These are phyloP conservation scores for Papiliotrema flavescens DNA, from an alignment of 1,284 basidiomycete species.

Conservation along the genomic window DNA sequence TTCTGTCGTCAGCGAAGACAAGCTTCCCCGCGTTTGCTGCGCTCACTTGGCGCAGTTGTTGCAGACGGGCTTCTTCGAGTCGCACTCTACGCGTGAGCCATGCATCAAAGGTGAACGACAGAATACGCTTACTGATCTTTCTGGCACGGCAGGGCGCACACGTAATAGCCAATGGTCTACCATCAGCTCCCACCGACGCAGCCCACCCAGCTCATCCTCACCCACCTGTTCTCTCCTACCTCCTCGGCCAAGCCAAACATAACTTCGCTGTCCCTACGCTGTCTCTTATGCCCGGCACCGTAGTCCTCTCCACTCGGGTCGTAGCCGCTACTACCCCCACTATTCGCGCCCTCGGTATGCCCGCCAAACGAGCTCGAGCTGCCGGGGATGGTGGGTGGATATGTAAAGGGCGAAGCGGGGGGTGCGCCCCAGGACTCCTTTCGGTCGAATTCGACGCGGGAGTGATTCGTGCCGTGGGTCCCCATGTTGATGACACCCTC, in stretches of 20 bases:
- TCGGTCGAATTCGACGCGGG: not conserved
- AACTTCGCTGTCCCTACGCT: not conserved
- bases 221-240: not conserved
- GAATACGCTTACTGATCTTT: constrained; percentile 28
- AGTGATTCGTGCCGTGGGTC: not conserved
- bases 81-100: constrained; percentile 26
- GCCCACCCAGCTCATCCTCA: not conserved
- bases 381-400: not conserved
- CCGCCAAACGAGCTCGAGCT: constrained; percentile 5
- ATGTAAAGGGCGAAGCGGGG: not conserved
- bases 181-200: not conserved
- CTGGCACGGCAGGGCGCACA: constrained; percentile 31
- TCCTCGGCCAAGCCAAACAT: constrained; percentile 5
- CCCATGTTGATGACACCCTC: not conserved
- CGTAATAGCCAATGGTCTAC: constrained; percentile 27
- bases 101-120: too few species aligned
- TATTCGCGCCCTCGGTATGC: not conserved
- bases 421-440: not conserved
- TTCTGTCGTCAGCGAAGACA: constrained; percentile 15
- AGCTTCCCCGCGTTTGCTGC: not conserved
- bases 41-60: constrained; percentile 29
- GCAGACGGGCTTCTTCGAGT: constrained; percentile 34
- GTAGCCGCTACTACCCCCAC: too few species aligned
- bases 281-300: not conserved
- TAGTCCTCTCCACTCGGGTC: too few species aligned